Conservation (phyloP, 2,329 filamentous ascomycete species). For the Lachnellula subtilissima region DNA sequence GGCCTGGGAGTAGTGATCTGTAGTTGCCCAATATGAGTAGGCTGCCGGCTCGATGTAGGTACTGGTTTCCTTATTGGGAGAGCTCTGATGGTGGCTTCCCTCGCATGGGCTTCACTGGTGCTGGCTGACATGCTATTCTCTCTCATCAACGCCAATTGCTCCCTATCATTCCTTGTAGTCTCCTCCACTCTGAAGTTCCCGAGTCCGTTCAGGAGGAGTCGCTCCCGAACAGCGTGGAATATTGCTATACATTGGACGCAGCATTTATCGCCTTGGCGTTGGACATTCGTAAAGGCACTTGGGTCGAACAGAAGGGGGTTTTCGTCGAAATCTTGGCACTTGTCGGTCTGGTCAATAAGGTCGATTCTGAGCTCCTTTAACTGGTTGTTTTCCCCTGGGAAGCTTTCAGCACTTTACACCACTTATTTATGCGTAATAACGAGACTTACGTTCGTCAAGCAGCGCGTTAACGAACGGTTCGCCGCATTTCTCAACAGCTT, state of each 20-base stretch:
- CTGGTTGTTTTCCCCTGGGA: conserved; percentile 19
- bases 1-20: conserved; percentile 9
- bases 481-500: conserved; percentile 20
- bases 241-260: conserved; percentile 23
- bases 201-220: conserved; percentile 32
- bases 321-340: conserved; percentile 26
- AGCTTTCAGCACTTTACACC: conserved; percentile 1
- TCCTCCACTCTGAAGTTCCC: conserved; percentile 1
- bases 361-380: conserved; percentile 27
- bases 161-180: conserved; percentile 10
- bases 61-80: conserved; percentile 7
- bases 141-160: conserved; percentile 12
- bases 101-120: background rate
- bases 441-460: conserved; percentile 25
- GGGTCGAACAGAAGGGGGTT: conserved; percentile 23
- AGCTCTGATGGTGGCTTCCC: background rate
- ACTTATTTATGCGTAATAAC: background rate
- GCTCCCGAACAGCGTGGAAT: conserved; percentile 21
- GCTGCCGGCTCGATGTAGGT: conserved; percentile 2
- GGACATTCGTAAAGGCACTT: conserved; percentile 18
- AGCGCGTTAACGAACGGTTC: conserved; percentile 22
- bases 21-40: conserved; percentile 3
- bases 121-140: background rate
- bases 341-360: conserved; percentile 26
- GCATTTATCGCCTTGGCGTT: conserved; percentile 24